Base-by-base conservation (phyloP, 2,329 filamentous ascomycete genomes). In the Tolypocladium album region DNA sequence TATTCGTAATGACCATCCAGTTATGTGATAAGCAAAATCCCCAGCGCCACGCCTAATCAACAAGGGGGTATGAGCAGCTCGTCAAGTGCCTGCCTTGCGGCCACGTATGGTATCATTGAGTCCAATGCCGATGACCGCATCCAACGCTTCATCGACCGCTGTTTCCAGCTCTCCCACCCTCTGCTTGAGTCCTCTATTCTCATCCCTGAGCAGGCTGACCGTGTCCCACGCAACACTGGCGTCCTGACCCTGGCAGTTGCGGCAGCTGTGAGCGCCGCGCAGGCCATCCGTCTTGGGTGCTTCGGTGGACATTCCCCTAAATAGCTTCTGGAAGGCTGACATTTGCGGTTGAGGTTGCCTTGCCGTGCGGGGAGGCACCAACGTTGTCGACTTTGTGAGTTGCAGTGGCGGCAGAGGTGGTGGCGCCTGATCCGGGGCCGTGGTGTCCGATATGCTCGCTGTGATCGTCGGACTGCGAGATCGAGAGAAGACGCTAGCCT, bases 151-250 rank as follows among this genome's bases (percentile, higher is more conserved):
- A 42, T 88, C 85, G 6, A 88, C 80, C 4, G 79, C 83, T 3
- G 73, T 76, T 71, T 88, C 85, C 3, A 88, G 70, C 64, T 83
- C 76, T 22, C 78, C 77, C 4, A 88, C 82, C 24, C 83, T 74
- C 45, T 78, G 75, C 74, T 88, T 88, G 57, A 88, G 70, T 11
- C 79, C 78, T 66, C 76, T 80, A 64, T 88, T 88, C 74, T 88
- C 86, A 55, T 83, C 81, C 45, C 82, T 76, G 61, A 88, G 71
- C 55, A 86, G 63, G 58, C 79, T 78, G n/a, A 86, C 84, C 4
- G 85, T 86, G 66, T 87, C 80, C 85, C 85, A 88, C 5, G 85
- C 85, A 43, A 84, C 76, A 63, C 82, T 83, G 15, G 81, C 76
- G 58, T 83, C 80, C 65, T 80, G 79, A 15, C 85, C 84, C 58